Percentiles rank a stretch among this genome's conserved stretches.
phyloP scores from a whole-genome alignment of 1,139 yeast genomes.

The Meyerozyma carpophila region DNA sequence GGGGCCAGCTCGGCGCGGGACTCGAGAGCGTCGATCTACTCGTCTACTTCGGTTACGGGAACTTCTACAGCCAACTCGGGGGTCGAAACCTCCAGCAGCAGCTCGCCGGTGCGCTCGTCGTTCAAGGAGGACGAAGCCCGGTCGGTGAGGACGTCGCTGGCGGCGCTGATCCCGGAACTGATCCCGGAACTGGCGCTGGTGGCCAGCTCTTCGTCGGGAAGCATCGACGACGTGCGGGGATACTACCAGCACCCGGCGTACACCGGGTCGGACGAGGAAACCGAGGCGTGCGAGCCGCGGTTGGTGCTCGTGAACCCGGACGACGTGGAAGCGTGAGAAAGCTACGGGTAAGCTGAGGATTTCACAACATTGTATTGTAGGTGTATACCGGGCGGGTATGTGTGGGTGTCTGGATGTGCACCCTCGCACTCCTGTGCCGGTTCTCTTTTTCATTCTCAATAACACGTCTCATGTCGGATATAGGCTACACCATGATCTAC shows the following conservation, averaged over 20 bases:
- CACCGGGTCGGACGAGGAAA: constrained; percentile 18
- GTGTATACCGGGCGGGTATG: no score
- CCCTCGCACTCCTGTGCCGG: no score
- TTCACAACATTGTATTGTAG: no score
- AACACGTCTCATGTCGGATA: constrained; percentile 36
- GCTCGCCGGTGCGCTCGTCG: constrained; percentile 13
- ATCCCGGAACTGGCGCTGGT: neutral
- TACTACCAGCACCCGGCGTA: constrained; percentile 43
- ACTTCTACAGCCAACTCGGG: neutral
- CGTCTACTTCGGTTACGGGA: neutral
- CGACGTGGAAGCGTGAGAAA: no score
- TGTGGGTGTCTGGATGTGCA: no score
- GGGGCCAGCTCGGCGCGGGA: neutral
- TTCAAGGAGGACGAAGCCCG: constrained; percentile 23
- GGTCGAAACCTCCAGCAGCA: constrained; percentile 15
- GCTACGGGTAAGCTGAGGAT: no score
- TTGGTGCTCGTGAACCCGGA: constrained; percentile 75
- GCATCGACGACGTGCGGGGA: constrained; percentile 23
- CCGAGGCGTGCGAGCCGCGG: constrained; percentile 38
- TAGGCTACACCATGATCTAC: constrained; percentile 69
- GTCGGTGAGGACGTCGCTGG: constrained; percentile 8
- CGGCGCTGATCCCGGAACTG: neutral
- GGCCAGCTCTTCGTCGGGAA: constrained; percentile 15
- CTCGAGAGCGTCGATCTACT: neutral
- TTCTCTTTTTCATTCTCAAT: no score